Conservation (phyloP, 2,329 filamentous ascomycete genomes). For the Pseudogymnoascus pannorum region DNA sequence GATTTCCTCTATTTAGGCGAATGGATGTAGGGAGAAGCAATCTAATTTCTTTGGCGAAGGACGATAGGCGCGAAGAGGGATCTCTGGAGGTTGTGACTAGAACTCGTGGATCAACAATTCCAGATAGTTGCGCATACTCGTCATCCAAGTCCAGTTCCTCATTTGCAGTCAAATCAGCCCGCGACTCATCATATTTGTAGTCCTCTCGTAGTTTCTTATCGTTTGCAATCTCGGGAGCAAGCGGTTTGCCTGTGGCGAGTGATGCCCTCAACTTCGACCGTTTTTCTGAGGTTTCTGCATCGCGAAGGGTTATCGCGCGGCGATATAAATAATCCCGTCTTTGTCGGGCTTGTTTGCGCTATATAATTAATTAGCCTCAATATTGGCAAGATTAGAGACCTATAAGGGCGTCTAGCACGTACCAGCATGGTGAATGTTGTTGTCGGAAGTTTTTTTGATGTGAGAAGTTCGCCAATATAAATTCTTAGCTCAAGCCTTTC, state of each 20-base stretch:
- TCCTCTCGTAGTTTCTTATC: conserved; percentile 79
- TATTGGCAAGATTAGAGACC: conserved; percentile 14
- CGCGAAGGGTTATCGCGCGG: conserved; percentile 75
- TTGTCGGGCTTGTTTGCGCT: conserved; percentile 69
- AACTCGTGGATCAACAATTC: conserved; percentile 80
- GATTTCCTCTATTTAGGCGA: conserved; percentile 82
- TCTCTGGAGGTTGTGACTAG: conserved; percentile 87
- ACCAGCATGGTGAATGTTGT: conserved; percentile 10
- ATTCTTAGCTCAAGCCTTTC: conserved; percentile 18
- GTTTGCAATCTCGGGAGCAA: conserved; percentile 75
- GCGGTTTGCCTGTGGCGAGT: conserved; percentile 78
- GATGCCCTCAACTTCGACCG: conserved; percentile 79
- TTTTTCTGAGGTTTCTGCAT: conserved; percentile 90
- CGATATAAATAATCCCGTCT: conserved; percentile 86
- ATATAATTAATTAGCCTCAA: conserved; percentile 10
- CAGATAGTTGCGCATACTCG: conserved; percentile 86
- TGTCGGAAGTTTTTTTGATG: conserved; percentile 10
- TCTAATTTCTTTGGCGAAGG: conserved; percentile 88
- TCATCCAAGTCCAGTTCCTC: conserved; percentile 73
- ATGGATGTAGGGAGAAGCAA: conserved; percentile 78
- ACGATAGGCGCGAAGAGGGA: conserved; percentile 74
- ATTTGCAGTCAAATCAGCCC: conserved; percentile 56
- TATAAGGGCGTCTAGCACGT: background rate
- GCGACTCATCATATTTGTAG: conserved; percentile 88
- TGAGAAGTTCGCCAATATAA: conserved; percentile 14